A percentile compares a stretch with the other conserved stretches of the same genome.
Evolutionary conservation across 225 moss, liverwort and hornwort genomes (phyloP).

Genomic region (Asterella californica): DNA sequence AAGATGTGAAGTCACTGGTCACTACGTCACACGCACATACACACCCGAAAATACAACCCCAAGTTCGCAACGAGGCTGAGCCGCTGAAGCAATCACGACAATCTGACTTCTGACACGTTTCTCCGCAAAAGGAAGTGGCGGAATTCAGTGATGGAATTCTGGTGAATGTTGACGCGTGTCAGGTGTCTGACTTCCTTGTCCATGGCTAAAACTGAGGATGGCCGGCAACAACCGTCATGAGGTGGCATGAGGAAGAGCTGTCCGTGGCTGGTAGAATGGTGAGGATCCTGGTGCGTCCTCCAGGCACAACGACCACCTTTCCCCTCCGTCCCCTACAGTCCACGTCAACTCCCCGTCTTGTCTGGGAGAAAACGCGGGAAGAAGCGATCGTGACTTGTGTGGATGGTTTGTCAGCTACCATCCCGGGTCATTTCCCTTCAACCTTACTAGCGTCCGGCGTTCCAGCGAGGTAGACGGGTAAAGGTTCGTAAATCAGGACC

Average conservation of each 20-base stretch:
- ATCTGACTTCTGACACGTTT: neutral
- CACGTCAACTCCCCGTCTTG: neutral
- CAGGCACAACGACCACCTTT: neutral
- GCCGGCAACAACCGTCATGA: neutral
- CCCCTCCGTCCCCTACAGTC: neutral
- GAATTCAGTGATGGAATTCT: neutral
- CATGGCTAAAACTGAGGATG: neutral
- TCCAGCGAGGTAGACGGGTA: neutral
- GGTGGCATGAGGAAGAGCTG: neutral
- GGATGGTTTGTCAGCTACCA: neutral
- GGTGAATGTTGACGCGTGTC: neutral
- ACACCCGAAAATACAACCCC: no score
- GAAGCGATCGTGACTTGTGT: neutral
- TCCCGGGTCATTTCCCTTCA: neutral
- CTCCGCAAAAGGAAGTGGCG: neutral
- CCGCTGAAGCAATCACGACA: neutral
- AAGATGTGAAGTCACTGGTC: neutral
- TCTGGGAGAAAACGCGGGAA: neutral
- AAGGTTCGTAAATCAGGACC: constrained; percentile 4
- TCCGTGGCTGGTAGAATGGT: neutral
- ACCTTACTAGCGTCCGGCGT: neutral
- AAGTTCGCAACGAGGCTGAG: no score
- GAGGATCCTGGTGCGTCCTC: neutral
- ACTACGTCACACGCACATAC: neutral
- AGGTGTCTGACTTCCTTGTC: neutral